A percentile compares a stretch with the other conserved stretches of the same genome.
phyloP scores from a whole-genome alignment of 2,329 filamentous ascomycete genomes.

The Fusarium secorum region DNA sequence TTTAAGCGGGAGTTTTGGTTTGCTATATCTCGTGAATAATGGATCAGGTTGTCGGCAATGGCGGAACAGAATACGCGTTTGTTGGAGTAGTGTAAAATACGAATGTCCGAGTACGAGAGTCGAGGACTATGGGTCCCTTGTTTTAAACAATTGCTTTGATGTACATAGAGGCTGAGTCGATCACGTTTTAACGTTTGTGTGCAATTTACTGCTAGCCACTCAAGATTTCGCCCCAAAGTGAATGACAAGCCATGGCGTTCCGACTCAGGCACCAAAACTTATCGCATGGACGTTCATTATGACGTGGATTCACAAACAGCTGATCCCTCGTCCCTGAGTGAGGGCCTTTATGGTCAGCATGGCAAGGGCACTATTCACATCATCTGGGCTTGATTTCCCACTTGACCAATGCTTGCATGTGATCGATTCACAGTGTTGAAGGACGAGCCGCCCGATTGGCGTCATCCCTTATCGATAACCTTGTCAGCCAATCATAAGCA shows the following conservation, averaged over 20 bases:
- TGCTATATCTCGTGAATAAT: constrained; percentile 2
- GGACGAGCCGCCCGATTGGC: constrained; percentile 31
- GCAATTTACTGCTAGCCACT: background rate
- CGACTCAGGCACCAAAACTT: background rate
- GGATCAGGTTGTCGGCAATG: background rate
- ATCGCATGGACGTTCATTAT: constrained; percentile 12
- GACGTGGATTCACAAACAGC: constrained; percentile 8
- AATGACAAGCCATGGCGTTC: background rate
- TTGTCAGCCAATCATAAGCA: constrained; percentile 8
- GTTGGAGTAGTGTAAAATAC: background rate
- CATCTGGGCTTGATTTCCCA: constrained; percentile 31
- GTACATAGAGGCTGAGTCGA: constrained; percentile 21
- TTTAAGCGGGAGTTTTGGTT: constrained; percentile 34
- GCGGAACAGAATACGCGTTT: constrained; percentile 3
- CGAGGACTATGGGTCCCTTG: background rate
- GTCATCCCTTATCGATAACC: constrained; percentile 41
- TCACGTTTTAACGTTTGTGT: constrained; percentile 14
- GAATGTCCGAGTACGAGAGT: constrained; percentile 11
- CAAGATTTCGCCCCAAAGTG: background rate
- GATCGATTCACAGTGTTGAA: constrained; percentile 36
- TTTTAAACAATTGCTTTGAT: background rate
- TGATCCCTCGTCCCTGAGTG: constrained; percentile 10
- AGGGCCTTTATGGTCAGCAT: constrained; percentile 26
- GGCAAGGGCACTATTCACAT: constrained; percentile 15
- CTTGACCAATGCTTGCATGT: constrained; percentile 38